These are phyloP conservation scores for Cyberlindnera euphorbiiphila DNA, from an alignment of 805 yeast species.

Conservation along the genomic window DNA sequence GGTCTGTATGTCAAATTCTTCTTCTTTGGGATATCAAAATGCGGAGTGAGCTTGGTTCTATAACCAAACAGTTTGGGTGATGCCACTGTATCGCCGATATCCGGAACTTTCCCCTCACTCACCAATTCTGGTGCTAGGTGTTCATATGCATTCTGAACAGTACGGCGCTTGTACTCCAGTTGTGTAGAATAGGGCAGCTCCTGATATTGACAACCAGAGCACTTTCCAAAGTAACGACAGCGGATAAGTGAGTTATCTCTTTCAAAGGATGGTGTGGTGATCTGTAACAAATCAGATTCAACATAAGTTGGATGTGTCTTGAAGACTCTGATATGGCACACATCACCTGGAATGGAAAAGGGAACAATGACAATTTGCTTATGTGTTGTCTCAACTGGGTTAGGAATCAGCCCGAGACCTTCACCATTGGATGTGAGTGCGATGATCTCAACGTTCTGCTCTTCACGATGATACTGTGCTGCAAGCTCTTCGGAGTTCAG, in stretches of 20 bases:
- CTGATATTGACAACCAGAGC: conserved; percentile 96
- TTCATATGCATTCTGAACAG: conserved; percentile 77
- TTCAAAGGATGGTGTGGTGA: conserved; percentile 38
- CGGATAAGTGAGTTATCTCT: conserved; percentile 57
- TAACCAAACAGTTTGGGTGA: conserved; percentile 77
- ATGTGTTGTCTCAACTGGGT: conserved; percentile 44
- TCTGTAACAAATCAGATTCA: conserved; percentile 66
- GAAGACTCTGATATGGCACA: conserved; percentile 63
- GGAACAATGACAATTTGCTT: conserved; percentile 77
- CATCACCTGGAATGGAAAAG: conserved; percentile 84
- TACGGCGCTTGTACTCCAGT: conserved; percentile 63
- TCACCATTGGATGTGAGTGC: conserved; percentile 78
- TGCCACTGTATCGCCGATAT: conserved; percentile 56
- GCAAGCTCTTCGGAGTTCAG: conserved; percentile 52
- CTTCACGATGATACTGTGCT: conserved; percentile 52
- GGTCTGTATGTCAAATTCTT: conserved; percentile 47
- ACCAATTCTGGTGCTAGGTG: conserved; percentile 63
- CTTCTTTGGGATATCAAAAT: conserved; percentile 73
- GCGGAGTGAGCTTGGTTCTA: conserved; percentile 94
- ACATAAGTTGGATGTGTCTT: conserved; percentile 73
- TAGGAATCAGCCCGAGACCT: conserved; percentile 68
- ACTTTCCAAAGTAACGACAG: conserved; percentile 84
- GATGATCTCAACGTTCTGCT: conserved; percentile 52
- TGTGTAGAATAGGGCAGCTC: conserved; percentile 70
- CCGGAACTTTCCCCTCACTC: conserved; percentile 47